A percentile compares a stretch with the other conserved stretches of the same genome.
These are phyloP conservation scores for Citrullus colocynthis DNA, from an alignment of 306 rosid genomes.

Conservation along the genomic window DNA sequence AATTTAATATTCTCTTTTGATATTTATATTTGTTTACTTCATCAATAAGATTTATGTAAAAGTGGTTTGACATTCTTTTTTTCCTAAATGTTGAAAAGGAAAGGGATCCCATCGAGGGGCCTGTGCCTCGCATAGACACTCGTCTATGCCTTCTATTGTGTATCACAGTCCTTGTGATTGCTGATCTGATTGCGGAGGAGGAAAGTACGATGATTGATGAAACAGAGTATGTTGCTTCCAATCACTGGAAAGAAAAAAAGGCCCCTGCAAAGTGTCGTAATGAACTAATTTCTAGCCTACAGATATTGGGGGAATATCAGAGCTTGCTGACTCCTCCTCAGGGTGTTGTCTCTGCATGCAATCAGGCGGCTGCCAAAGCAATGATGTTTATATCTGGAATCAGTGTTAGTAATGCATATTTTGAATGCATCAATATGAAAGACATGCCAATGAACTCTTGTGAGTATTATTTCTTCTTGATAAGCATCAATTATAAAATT, in stretches of 20 bases:
- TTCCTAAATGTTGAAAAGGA: constrained; percentile 31
- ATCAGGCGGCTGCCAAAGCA: constrained; percentile 94
- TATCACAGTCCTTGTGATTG: constrained; percentile 68
- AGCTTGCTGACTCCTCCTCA: constrained; percentile 77
- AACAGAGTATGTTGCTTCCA: constrained; percentile 27
- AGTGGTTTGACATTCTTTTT: neutral
- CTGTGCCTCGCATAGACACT: constrained; percentile 86
- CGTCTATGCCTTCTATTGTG: constrained; percentile 85
- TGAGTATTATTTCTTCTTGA: constrained; percentile 26
- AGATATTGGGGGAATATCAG: constrained; percentile 74
- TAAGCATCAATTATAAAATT: neutral
- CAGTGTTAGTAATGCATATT: constrained; percentile 52
- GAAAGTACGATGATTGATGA: constrained; percentile 38
- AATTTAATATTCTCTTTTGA: neutral
- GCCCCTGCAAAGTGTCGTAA: constrained; percentile 42
- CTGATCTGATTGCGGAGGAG: constrained; percentile 77
- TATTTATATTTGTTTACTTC: neutral
- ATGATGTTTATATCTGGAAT: constrained; percentile 71
- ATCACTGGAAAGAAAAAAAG: constrained; percentile 47
- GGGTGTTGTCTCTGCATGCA: constrained; percentile 49
- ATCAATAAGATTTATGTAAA: neutral
- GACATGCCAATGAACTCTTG: constrained; percentile 71
- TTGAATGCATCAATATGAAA: constrained; percentile 54
- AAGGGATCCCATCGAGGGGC: constrained; percentile 98
- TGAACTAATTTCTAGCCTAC: constrained; percentile 68